A percentile compares a stretch with the other conserved stretches of the same genome.
Conservation (phyloP, 176 grass and related monocot species). For the Thinopyrum elongatum region DNA sequence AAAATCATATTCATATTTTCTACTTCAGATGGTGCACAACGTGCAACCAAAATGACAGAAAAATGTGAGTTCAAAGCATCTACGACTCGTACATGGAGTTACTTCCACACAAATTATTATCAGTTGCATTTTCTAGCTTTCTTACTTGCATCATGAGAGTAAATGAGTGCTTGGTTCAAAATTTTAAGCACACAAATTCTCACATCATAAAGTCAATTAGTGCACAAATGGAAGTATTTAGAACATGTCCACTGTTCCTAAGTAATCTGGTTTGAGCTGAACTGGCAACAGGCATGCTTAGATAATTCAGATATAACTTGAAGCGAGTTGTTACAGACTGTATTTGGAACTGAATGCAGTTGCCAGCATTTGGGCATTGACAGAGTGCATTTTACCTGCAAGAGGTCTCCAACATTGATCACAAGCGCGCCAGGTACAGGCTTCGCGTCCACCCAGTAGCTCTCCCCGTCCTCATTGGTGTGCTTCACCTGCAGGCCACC, state of each 20-base stretch:
- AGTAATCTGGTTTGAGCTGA: background rate
- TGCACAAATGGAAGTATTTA: background rate
- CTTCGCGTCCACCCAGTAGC: conserved; percentile 62
- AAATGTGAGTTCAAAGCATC: background rate
- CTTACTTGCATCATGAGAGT: background rate
- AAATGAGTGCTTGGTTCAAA: background rate
- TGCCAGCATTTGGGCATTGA: background rate
- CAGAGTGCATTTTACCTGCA: conserved; percentile 51
- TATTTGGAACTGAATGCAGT: background rate
- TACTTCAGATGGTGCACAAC: background rate
- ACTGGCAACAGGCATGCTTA: background rate
- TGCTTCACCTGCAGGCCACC: conserved; percentile 86
- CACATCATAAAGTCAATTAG: background rate
- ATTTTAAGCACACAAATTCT: background rate
- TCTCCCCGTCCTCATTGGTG: conserved; percentile 34
- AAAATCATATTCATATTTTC: no score
- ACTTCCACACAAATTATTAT: background rate
- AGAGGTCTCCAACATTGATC: conserved; percentile 81
- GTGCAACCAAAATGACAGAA: background rate
- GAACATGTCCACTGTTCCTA: background rate
- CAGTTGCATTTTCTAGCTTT: background rate
- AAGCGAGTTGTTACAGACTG: background rate
- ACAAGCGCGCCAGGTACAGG: conserved; percentile 73
- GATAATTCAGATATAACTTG: background rate
- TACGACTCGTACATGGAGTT: background rate